Conservation (phyloP, 441 rosid species). For the Syzygium syzygioides region DNA sequence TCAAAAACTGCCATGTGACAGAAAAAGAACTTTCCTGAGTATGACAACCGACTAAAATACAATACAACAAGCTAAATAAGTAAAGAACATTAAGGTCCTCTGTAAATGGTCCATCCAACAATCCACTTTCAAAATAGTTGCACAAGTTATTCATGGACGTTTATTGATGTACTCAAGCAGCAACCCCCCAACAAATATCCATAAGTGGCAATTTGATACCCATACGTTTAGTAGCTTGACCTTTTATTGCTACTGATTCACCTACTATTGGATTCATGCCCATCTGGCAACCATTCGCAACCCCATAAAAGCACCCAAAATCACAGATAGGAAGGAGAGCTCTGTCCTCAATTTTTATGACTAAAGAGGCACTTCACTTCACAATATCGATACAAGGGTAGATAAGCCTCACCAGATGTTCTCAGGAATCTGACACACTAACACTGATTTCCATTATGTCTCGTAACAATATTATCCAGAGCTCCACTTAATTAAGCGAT, state of each 20-base stretch:
- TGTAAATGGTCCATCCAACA: not conserved
- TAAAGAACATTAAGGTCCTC: not conserved
- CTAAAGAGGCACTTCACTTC: not conserved
- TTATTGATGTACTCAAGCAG: not conserved
- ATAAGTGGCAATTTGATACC: not conserved
- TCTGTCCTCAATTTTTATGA: not conserved
- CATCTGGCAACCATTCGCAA: not conserved
- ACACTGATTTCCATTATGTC: not conserved
- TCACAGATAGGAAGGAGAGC: not conserved
- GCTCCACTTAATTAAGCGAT: not conserved
- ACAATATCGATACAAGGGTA: not conserved
- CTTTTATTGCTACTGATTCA: not conserved
- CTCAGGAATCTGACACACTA: not conserved
- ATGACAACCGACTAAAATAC: not conserved
- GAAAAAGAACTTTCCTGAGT: not conserved
- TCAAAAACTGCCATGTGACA: slow-evolving; percentile 67
- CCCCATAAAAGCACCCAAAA: not conserved
- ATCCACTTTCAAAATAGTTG: not conserved
- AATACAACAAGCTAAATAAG: not conserved
- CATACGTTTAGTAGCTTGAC: not conserved
- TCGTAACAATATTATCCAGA: not conserved
- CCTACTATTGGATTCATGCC: not conserved
- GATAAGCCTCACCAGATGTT: not conserved
- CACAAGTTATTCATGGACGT: not conserved
- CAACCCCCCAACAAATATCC: not conserved